phyloP scores from a whole-genome alignment of 768 basidiomycete genomes.

The Pleurotus eryngii region DNA sequence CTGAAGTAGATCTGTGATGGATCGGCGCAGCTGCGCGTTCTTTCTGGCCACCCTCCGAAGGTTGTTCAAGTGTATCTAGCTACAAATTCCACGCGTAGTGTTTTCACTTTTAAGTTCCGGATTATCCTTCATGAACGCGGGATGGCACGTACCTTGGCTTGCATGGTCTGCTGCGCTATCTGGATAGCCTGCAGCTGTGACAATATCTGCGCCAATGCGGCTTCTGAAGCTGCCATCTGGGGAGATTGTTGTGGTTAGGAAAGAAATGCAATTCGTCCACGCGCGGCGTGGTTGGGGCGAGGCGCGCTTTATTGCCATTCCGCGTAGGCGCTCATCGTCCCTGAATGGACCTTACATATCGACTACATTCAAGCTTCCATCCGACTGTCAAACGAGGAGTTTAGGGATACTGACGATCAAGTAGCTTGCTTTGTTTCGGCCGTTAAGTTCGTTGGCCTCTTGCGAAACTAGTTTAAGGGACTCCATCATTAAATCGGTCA shows the following conservation, averaged over 20 bases:
- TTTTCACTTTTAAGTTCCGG: background rate
- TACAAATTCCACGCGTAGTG: background rate
- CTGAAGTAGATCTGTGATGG: slow-evolving; percentile 4
- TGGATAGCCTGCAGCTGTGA: slow-evolving; percentile 68
- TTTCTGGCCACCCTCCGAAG: background rate
- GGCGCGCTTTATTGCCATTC: background rate
- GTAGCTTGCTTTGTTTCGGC: too few species aligned
- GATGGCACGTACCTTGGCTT: slow-evolving; percentile 58
- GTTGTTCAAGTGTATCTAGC: slow-evolving; percentile 1
- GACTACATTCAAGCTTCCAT: too few species aligned
- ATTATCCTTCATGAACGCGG: slow-evolving; percentile 7
- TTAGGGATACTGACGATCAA: too few species aligned
- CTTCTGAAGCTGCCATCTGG: slow-evolving; percentile 46
- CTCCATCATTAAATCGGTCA: too few species aligned
- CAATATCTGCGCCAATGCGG: slow-evolving; percentile 69
- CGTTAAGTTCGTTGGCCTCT: too few species aligned
- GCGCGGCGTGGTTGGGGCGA: background rate
- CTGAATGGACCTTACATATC: too few species aligned
- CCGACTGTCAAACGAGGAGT: too few species aligned
- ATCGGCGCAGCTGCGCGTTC: background rate
- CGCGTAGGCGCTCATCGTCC: background rate
- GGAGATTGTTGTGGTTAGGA: slow-evolving; percentile 11
- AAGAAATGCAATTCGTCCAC: slow-evolving; percentile 1
- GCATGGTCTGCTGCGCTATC: slow-evolving; percentile 70
- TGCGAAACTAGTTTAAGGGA: too few species aligned